Evolutionary conservation across 306 rosid species (phyloP).

Genomic region (Hippophae gyantsensis): DNA sequence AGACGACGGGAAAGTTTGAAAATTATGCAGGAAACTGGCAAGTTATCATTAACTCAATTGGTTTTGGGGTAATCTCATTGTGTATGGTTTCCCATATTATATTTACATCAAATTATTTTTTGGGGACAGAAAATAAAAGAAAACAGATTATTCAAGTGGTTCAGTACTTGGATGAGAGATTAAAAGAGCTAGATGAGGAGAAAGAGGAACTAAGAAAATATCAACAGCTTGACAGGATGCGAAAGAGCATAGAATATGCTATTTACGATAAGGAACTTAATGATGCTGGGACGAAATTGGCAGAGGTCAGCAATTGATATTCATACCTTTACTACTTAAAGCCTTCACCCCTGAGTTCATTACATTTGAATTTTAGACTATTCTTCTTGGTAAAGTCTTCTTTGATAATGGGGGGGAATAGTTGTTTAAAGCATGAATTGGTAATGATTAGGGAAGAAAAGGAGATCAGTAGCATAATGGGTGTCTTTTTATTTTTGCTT

Average conservation of each 20-base stretch:
- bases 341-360: too few relatives aligned
- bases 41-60: constrained; percentile 16
- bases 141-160: constrained; percentile 97
- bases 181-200: constrained; percentile 92
- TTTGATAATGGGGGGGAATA: too few relatives aligned
- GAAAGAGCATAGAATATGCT: constrained; percentile 83
- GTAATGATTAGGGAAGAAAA: too few relatives aligned
- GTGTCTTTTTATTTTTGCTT: too few relatives aligned
- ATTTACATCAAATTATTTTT: constrained; percentile 10
- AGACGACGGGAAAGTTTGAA: constrained; percentile 93
- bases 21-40: constrained; percentile 96
- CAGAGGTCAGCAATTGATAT: constrained; percentile 50
- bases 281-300: constrained; percentile 82
- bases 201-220: constrained; percentile 90
- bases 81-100: constrained; percentile 5
- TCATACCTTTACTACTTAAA: not conserved
- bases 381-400: not conserved
- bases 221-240: constrained; percentile 89
- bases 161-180: constrained; percentile 90
- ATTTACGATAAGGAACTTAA: constrained; percentile 81
- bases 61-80: not conserved
- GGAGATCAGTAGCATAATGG: too few relatives aligned
- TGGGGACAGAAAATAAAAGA: constrained; percentile 62
- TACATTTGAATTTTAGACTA: not conserved
- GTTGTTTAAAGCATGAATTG: too few relatives aligned